These are phyloP conservation scores for Betula pendula DNA, from an alignment of 306 rosid genomes.

Conservation along the genomic window DNA sequence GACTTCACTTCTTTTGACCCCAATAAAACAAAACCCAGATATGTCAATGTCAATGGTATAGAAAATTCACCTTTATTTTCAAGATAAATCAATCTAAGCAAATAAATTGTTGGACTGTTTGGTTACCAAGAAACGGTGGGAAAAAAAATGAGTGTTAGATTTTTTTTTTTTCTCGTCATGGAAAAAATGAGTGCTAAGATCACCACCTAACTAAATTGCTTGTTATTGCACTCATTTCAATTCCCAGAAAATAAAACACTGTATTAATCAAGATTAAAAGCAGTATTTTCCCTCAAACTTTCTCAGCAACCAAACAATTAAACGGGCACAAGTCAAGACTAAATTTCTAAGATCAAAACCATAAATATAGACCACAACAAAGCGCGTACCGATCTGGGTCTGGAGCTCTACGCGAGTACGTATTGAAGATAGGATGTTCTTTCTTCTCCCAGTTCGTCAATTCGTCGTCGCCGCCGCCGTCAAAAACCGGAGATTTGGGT, in stretches of 20 bases:
- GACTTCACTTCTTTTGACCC: conserved; percentile 19
- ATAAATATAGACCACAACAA: background rate
- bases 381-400: conserved; percentile 33
- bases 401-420: conserved; percentile 50
- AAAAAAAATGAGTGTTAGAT: no score
- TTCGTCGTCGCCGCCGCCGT: conserved; percentile 27
- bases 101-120: background rate
- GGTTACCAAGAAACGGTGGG: no score
- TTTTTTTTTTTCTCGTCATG: no score
- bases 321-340: background rate
- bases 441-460: conserved; percentile 63
- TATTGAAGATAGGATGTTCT: conserved; percentile 42
- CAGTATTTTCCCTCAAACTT: background rate
- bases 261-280: no score
- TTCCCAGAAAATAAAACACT: background rate
- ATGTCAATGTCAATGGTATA: background rate
- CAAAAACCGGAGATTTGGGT: conserved; percentile 19
- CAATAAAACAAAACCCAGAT: background rate
- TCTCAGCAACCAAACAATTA: conserved; percentile 6
- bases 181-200: background rate
- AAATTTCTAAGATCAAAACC: background rate
- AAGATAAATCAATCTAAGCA: background rate
- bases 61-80: background rate
- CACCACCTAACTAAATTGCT: background rate
- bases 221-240: background rate